Percentiles rank a stretch among this genome's conserved stretches.
phyloP scores from a whole-genome alignment of 805 yeast species.

The Candida ficus region DNA sequence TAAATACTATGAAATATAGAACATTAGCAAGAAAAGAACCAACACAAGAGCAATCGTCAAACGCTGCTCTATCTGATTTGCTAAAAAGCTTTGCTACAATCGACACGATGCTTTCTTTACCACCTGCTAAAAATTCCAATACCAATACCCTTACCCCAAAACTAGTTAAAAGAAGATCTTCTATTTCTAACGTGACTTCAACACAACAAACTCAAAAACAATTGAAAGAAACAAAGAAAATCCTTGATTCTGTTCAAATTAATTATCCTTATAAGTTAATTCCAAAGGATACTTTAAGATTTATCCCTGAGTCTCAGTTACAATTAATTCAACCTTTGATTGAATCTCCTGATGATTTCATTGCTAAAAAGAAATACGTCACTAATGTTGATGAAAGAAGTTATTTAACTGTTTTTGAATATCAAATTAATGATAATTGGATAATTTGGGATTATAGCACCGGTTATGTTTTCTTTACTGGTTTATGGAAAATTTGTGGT shows the following conservation, averaged over 20 bases:
- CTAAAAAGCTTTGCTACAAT: conserved; percentile 1
- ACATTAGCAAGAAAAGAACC: conserved; percentile 6
- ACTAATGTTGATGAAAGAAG: conserved; percentile 71
- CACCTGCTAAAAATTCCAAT: neutral
- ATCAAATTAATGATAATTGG: conserved; percentile 59
- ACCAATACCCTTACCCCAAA: neutral
- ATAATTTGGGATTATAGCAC: conserved; percentile 69
- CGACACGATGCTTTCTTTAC: neutral
- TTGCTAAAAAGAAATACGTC: conserved; percentile 48
- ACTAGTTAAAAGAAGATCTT: neutral
- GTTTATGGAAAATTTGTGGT: conserved; percentile 77
- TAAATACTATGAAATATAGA: conserved; percentile 2
- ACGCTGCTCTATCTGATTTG: neutral
- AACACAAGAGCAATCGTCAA: neutral
- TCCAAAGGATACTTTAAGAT: conserved; percentile 11
- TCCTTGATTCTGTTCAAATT: conserved; percentile 17
- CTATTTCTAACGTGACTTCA: neutral
- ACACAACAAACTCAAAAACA: conserved; percentile 8
- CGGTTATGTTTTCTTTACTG: conserved; percentile 84
- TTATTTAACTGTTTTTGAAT: conserved; percentile 68
- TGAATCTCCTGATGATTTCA: conserved; percentile 5
- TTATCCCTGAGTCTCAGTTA: conserved; percentile 21
- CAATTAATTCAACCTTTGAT: conserved; percentile 7
- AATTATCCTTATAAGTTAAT: conserved; percentile 15
- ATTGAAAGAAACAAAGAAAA: conserved; percentile 10